These are phyloP conservation scores for Histomonas meleagridis DNA, from an alignment of 208 protist genomes.

Conservation along the genomic window DNA sequence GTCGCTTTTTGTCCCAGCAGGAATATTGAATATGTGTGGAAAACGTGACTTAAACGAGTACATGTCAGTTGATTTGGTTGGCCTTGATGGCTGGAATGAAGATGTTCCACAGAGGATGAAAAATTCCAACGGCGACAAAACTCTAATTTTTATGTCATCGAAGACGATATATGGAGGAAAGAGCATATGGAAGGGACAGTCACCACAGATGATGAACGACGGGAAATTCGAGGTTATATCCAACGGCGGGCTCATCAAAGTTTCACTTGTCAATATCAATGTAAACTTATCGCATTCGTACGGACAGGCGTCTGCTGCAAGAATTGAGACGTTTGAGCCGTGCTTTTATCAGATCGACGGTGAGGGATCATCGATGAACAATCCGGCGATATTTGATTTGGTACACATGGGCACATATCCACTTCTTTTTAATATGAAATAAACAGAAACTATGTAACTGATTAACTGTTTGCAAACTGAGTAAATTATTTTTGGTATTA, in stretches of 20 bases:
- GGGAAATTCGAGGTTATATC: background rate
- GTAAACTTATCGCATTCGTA: background rate
- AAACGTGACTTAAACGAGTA: background rate
- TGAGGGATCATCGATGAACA: background rate
- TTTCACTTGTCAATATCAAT: background rate
- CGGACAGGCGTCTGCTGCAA: background rate
- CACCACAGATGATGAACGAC: background rate
- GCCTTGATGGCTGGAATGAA: background rate
- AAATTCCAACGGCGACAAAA: background rate
- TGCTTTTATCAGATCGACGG: background rate
- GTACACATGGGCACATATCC: background rate
- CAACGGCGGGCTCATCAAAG: background rate
- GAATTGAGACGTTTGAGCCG: background rate
- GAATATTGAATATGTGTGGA: background rate
- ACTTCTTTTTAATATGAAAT: background rate
- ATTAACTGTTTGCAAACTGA: too few relatives aligned
- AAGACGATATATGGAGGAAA: slow-evolving; percentile 11
- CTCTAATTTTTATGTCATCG: background rate
- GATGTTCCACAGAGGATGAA: background rate
- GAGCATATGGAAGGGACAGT: background rate
- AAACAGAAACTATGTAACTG: too few relatives aligned
- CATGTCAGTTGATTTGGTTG: background rate
- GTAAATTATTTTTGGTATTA: too few relatives aligned
- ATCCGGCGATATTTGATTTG: background rate
- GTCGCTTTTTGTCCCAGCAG: background rate